Evolutionary conservation across 257 asterid species (phyloP).

Genomic region (Nicotiana tomentosiformis): DNA sequence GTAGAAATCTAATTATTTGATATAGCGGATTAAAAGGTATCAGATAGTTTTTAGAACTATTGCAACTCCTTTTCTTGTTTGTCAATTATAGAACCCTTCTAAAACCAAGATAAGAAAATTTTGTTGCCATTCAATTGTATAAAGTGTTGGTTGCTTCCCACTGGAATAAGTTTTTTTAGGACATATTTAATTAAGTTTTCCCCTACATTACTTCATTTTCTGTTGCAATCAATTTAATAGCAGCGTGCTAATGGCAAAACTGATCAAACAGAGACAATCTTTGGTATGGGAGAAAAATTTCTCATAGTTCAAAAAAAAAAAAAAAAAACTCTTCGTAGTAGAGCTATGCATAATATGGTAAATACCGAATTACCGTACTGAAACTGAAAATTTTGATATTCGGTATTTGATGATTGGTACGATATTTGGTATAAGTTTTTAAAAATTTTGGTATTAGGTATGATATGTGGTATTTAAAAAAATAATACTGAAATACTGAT

Average conservation of each 20-base stretch:
- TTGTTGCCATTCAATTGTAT: conserved; percentile 6
- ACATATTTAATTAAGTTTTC: background rate
- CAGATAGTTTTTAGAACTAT: background rate
- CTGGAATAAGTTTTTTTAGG: background rate
- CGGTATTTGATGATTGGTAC: no score
- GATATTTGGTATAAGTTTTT: no score
- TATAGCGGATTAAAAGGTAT: background rate
- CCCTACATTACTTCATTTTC: background rate
- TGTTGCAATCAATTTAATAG: conserved; percentile 6
- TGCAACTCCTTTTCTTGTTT: background rate
- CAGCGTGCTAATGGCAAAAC: conserved; percentile 5
- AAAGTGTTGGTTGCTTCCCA: conserved; percentile 3
- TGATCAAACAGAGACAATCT: background rate
- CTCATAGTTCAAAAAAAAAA: no score
- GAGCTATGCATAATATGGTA: no score
- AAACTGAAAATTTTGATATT: no score
- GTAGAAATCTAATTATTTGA: background rate
- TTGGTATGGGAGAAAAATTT: no score
- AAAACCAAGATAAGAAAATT: background rate
- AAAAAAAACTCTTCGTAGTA: no score
- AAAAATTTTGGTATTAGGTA: no score
- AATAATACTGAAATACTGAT: no score
- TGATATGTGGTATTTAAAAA: no score
- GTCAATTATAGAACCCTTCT: background rate
- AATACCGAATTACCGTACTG: no score